Evolutionary conservation across 2,329 filamentous ascomycete genomes (phyloP), one percentile per base, ranked within the genome.

Genomic region (Tolypocladium album): DNA sequence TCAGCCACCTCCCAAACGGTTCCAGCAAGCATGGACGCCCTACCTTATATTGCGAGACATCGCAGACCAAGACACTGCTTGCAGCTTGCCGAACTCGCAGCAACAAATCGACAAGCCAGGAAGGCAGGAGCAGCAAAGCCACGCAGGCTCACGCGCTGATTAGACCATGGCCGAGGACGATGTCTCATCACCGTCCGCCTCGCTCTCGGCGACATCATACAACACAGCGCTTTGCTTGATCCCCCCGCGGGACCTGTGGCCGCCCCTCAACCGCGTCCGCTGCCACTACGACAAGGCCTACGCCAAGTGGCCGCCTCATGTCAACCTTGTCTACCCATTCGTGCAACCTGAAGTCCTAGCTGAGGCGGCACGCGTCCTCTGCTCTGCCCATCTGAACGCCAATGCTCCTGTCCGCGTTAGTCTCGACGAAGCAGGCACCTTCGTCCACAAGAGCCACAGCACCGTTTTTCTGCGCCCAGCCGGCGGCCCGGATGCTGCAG

Each of bases 291-390:
- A 89, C 69, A 83, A 83, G 62, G 77, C 80, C 0, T 82, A 80
- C 64, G 75, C 74, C 34, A 82, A 77, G 70, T 89, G 87, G 86
- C 85, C 86, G 4, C 82, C 85, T 15, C 86, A 88, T 65, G 68
- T 88, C 66, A 89, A 88, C 64, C 70, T 89, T 34, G 65, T 88
- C 27, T 88, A 88, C 67, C 87, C 86, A 0, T 89, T 88, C 67
- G 82, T 87, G 8, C 68, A 71, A 3, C 71, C 76, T 0, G 76
- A 81, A 2, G 64, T 65, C 11, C 74, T 89, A 2, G 65, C 72
- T 1, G 65, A 68, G 24, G 82, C 80, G 2, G 72, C 73, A 1
- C 68, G 74, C 4, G 60, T 65, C 17, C 61, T 71, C 4, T 58
- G 62, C n/a, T 56, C 63, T 27, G 56, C 67, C 57, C 38, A 64